A percentile compares a stretch with the other conserved stretches of the same genome.
Conservation (phyloP, 1,284 basidiomycete genomes). For the Phenoliferia sp. region DNA sequence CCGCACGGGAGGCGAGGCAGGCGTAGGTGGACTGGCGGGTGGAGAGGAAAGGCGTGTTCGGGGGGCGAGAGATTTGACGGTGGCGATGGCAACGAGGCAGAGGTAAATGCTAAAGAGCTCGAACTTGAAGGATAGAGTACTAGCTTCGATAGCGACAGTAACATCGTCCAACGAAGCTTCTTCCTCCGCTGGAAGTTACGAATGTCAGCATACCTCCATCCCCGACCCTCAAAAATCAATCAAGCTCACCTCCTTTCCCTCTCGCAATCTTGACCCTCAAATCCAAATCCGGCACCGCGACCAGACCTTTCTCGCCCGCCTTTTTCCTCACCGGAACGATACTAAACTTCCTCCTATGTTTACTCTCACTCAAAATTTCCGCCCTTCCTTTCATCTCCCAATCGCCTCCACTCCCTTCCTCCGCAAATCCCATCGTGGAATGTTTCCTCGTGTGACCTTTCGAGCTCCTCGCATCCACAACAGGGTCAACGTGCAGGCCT, state of each 20-base stretch:
- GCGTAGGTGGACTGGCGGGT: slow-evolving; percentile 16
- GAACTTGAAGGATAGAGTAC: slow-evolving; percentile 50
- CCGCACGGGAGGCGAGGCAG: not conserved
- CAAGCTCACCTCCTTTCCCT: too few relatives aligned
- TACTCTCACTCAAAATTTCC: slow-evolving; percentile 9
- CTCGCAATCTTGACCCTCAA: slow-evolving; percentile 39
- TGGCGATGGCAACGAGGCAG: slow-evolving; percentile 59
- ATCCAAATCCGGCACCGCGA: slow-evolving; percentile 41
- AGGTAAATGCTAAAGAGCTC: slow-evolving; percentile 71
- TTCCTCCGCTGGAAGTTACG: too few relatives aligned
- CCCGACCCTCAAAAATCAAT: too few relatives aligned
- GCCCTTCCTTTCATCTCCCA: slow-evolving; percentile 27
- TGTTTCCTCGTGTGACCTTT: slow-evolving; percentile 32
- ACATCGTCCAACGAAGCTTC: slow-evolving; percentile 41
- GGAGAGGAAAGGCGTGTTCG: not conserved
- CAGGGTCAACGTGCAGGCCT: slow-evolving; percentile 40
- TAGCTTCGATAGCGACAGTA: slow-evolving; percentile 46
- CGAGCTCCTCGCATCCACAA: slow-evolving; percentile 40
- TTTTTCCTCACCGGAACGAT: slow-evolving; percentile 33
- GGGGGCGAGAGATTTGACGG: slow-evolving; percentile 49
- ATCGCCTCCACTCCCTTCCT: slow-evolving; percentile 17
- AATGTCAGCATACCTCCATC: too few relatives aligned
- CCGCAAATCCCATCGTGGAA: slow-evolving; percentile 10
- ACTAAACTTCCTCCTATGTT: slow-evolving; percentile 7
- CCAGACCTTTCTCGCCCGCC: slow-evolving; percentile 27